Conservation (phyloP, 1,139 yeast genomes). For the Eremothecium gossypii region DNA sequence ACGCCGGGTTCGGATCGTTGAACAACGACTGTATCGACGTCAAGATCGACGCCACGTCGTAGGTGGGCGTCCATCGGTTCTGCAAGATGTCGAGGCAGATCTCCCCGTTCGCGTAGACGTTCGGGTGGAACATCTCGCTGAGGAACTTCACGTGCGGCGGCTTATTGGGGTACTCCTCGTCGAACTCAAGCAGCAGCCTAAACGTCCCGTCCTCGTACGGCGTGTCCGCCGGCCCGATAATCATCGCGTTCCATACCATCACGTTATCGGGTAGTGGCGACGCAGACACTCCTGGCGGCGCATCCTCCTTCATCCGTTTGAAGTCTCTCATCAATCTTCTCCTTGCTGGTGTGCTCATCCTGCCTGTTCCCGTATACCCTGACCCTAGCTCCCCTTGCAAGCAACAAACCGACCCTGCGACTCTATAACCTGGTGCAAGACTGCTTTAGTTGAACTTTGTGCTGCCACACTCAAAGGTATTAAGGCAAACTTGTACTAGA, state of each 20-base stretch:
- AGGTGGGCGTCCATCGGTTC: constrained; percentile 98
- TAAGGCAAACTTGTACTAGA: no score
- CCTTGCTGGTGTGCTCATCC: constrained; percentile 95
- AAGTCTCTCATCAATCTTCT: constrained; percentile 98
- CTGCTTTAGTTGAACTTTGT: no score
- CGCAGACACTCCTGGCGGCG: constrained; percentile 97
- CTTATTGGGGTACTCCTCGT: constrained; percentile 95
- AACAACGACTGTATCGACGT: constrained; percentile 76
- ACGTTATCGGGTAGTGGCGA: constrained; percentile 96
- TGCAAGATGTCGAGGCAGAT: constrained; percentile 91
- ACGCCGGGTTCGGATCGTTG: constrained; percentile 91
- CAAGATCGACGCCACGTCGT: constrained; percentile 93
- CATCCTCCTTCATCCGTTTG: constrained; percentile 96
- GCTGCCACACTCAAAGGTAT: no score
- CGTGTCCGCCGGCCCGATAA: constrained; percentile 95
- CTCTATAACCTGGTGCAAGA: no score
- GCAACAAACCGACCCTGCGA: no score
- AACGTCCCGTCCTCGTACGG: constrained; percentile 98
- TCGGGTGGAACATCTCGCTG: constrained; percentile 96
- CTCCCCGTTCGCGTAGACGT: constrained; percentile 92
- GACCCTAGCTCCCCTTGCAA: background rate
- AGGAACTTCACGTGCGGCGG: constrained; percentile 90
- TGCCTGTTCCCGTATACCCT: constrained; percentile 2
- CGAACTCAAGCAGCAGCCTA: constrained; percentile 75
- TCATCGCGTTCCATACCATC: constrained; percentile 97